Base-by-base conservation (phyloP, 345 rosid species). In the Salix exigua region DNA sequence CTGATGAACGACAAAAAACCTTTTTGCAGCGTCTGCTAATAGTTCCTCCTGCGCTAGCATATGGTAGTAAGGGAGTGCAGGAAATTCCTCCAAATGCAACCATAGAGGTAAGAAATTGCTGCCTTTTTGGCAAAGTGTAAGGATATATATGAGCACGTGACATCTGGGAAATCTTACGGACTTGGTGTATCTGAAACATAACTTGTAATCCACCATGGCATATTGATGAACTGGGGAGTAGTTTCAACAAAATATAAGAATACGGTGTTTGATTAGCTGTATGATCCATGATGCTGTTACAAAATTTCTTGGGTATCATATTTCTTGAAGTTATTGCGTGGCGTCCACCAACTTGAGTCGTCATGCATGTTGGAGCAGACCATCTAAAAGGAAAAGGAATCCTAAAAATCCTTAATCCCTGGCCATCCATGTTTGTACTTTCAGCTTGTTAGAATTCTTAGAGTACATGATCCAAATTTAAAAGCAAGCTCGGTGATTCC, bases 51-150 rank as follows among this genome's bases (percentile, higher is more conserved):
- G 91, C 93, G 85, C 90, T 95, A 21, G 99, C 97, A 28, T 95
- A 95, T 55, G 98, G 98, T 70, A 94, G 89, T 76, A 94, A 90
- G 85, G 98, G 98, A 71, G 97, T 94, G 25, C 98, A 91, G 76
- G 98, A 92, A 84, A 94, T 94, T 77, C 97, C 98, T 82, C 98
- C 97, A 67, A 91, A 94, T 84, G 98, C 96, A 77, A 94, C 97
- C 44, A 94, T 94, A 61, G 98, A 91, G 94, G 98, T 94, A 83
- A 53, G n/a, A 11, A 46, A 64, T 48, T 71, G 55, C 28, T n/a
- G 2, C 63, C 63, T 40, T 70, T 66, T 66, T 44, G 72, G 25
- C 30, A 14, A 35, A 44, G 25, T 21, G 53, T 11, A 51, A n/a
- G 53, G 21, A 50, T 28, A 28, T 58, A 17, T 66, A 55, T 18